These are phyloP conservation scores for Chaetomium sp. DNA, from an alignment of 2,329 filamentous ascomycete species.

Conservation along the genomic window DNA sequence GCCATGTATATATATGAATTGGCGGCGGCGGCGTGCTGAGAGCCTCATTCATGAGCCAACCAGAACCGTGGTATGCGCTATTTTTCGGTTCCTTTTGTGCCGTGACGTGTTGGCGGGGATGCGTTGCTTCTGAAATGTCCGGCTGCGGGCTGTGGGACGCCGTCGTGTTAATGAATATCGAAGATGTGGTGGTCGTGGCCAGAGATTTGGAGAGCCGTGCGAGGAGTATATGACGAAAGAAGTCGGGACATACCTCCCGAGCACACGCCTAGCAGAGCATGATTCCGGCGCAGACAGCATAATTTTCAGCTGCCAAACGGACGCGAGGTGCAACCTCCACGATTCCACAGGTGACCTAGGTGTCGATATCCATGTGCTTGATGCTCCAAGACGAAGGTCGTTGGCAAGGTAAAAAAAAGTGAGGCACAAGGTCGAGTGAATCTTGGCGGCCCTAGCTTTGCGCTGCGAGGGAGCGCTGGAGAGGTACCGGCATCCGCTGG, in stretches of 20 bases:
- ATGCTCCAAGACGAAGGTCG: too few species aligned
- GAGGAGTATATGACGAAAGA: too few species aligned
- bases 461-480: background rate
- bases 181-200: background rate
- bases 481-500: background rate
- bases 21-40: background rate
- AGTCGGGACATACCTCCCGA: too few species aligned
- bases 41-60: background rate
- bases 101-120: background rate
- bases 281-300: too few species aligned
- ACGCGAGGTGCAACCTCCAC: too few species aligned
- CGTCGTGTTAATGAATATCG: background rate
- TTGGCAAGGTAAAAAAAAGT: too few species aligned
- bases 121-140: background rate
- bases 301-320: too few species aligned
- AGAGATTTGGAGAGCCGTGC: background rate
- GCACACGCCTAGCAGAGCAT: too few species aligned
- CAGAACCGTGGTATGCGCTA: conserved; percentile 7
- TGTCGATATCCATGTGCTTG: too few species aligned
- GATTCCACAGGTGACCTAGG: too few species aligned
- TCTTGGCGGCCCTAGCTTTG: background rate
- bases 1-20: conserved; percentile 32
- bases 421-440: too few species aligned
- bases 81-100: background rate
- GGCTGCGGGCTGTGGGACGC: background rate